Evolutionary conservation across 495 filamentous ascomycete genomes (phyloP).

Genomic region (Xylaria cubensis): DNA sequence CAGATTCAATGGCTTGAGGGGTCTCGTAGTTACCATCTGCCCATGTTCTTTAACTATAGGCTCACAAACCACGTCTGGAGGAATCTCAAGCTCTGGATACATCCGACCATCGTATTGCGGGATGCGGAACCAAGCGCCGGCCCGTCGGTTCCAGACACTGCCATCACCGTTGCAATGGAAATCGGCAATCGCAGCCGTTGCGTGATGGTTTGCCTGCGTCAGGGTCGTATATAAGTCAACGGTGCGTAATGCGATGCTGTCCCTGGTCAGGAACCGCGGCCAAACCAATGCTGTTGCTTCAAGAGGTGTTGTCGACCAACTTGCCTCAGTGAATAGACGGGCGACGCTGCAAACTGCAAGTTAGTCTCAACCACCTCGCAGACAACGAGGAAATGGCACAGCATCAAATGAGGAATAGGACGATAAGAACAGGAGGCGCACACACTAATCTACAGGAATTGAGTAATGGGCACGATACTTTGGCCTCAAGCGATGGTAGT

Average conservation of each 20-base stretch:
- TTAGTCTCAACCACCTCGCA: neutral
- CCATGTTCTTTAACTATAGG: slow-evolving; percentile 24
- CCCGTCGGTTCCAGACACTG: slow-evolving; percentile 36
- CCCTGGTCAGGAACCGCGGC: slow-evolving; percentile 28
- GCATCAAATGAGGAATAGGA: neutral
- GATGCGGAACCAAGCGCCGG: slow-evolving; percentile 39
- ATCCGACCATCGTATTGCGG: slow-evolving; percentile 40
- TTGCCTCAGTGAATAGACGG: slow-evolving; percentile 33
- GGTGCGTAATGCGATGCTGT: slow-evolving; percentile 25
- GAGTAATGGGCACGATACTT: slow-evolving; percentile 46
- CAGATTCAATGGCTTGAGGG: neutral
- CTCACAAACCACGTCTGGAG: slow-evolving; percentile 34
- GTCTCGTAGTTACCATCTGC: slow-evolving; percentile 11
- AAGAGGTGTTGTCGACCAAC: slow-evolving; percentile 28
- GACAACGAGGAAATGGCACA: neutral
- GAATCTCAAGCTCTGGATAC: slow-evolving; percentile 36
- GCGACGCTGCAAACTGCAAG: slow-evolving; percentile 28
- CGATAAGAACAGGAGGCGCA: neutral
- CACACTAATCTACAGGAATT: slow-evolving; percentile 47
- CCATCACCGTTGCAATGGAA: slow-evolving; percentile 34
- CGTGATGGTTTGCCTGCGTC: slow-evolving; percentile 25
- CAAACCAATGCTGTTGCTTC: slow-evolving; percentile 23
- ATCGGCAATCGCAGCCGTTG: slow-evolving; percentile 38
- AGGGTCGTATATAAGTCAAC: slow-evolving; percentile 27
- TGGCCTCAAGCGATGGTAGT: slow-evolving; percentile 42